phyloP scores from a whole-genome alignment of 2,329 filamentous ascomycete species.

The Fusarium chlamydosporum region DNA sequence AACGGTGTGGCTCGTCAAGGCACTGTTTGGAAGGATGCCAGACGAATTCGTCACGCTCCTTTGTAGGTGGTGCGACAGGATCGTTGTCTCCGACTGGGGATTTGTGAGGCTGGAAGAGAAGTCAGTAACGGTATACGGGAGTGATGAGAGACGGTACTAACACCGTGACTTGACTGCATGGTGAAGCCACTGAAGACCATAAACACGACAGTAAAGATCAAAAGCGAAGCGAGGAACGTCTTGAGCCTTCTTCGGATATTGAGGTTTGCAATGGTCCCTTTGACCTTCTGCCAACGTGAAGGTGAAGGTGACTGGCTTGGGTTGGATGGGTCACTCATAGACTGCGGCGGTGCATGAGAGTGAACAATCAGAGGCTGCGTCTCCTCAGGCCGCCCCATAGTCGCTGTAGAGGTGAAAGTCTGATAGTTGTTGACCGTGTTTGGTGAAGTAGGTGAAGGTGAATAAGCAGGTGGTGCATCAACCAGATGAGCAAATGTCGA shows the following conservation, averaged over 20 bases:
- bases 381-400: conserved; percentile 62
- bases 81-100: conserved; percentile 42
- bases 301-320: conserved; percentile 42
- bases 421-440: conserved; percentile 57
- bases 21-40: conserved; percentile 52
- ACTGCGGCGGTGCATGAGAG: conserved; percentile 60
- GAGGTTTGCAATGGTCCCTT: conserved; percentile 36
- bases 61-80: conserved; percentile 46
- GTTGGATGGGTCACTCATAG: conserved; percentile 58
- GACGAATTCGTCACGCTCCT: conserved; percentile 41
- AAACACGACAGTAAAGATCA: conserved; percentile 54
- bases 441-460: conserved; percentile 59
- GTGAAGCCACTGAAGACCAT: conserved; percentile 49
- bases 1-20: conserved; percentile 34
- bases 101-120: conserved; percentile 32
- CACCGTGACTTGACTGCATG: conserved; percentile 44
- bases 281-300: conserved; percentile 53
- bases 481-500: conserved; percentile 42
- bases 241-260: conserved; percentile 51
- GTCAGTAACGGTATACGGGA: not conserved
- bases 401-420: conserved; percentile 57
- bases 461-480: conserved; percentile 67
- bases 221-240: conserved; percentile 52
- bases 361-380: conserved; percentile 59
- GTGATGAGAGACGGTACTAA: conserved; percentile 38